Conservation (phyloP, 179 eudicot genomes). For the Silene noctiflora region DNA sequence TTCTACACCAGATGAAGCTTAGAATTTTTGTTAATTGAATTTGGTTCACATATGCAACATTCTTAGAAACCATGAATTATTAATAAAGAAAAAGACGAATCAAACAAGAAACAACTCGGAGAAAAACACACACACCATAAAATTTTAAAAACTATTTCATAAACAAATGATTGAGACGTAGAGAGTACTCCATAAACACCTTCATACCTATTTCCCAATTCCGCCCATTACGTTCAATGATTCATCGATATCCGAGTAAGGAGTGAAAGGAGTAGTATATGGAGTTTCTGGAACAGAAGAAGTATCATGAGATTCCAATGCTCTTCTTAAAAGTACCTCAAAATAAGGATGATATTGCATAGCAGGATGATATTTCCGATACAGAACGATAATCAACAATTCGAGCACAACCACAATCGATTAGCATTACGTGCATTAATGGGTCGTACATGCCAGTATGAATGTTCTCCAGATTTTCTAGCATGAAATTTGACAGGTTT, state of each 20-base stretch:
- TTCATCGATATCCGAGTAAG: not conserved
- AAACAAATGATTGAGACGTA: no score
- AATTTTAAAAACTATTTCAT: no score
- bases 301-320: not conserved
- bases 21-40: no score
- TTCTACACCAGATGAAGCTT: no score
- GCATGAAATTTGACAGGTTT: not conserved
- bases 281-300: not conserved
- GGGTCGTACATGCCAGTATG: not conserved
- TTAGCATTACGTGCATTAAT: not conserved
- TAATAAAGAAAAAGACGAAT: no score
- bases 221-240: not conserved
- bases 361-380: not conserved
- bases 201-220: not conserved
- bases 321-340: not conserved
- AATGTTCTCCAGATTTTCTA: not conserved
- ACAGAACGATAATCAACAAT: not conserved
- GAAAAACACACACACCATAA: no score
- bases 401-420: not conserved
- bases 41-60: no score
- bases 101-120: no score
- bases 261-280: not conserved
- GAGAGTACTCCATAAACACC: no score
- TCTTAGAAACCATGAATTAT: no score
- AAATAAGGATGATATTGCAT: not conserved